Conservation (phyloP, 768 basidiomycete species). For the Pleurotus pulmonarius region DNA sequence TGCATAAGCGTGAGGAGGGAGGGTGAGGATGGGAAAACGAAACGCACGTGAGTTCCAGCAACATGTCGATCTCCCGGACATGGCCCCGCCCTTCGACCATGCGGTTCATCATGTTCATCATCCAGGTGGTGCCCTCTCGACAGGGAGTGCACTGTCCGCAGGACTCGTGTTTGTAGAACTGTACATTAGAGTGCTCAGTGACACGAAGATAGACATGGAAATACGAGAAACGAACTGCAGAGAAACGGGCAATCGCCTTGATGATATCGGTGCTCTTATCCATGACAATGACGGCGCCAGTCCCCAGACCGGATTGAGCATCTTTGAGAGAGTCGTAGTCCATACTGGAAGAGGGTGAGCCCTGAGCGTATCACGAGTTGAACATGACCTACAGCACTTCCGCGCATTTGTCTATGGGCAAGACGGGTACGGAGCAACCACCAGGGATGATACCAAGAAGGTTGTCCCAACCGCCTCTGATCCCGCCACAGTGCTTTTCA, state of each 20-base stretch:
- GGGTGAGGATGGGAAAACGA: constrained; percentile 4
- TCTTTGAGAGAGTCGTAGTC: constrained; percentile 98
- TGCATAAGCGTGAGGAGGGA: neutral
- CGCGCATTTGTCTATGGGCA: constrained; percentile 78
- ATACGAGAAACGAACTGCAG: constrained; percentile 44
- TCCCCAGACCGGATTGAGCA: constrained; percentile 93
- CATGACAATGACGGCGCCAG: constrained; percentile 99
- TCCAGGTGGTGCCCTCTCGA: constrained; percentile 95
- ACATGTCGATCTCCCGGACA: constrained; percentile 95
- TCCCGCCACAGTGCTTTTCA: constrained; percentile 96
- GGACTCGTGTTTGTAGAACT: constrained; percentile 99
- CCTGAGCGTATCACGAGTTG: neutral
- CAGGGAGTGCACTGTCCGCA: constrained; percentile 98
- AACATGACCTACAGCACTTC: constrained; percentile 74
- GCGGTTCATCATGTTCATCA: constrained; percentile 99
- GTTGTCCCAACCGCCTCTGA: constrained; percentile 95
- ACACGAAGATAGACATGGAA: neutral
- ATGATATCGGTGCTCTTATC: constrained; percentile 96
- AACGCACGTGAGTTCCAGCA: constrained; percentile 86
- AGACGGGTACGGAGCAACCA: constrained; percentile 89
- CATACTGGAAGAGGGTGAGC: constrained; percentile 53
- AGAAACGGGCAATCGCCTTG: constrained; percentile 90
- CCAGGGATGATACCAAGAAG: constrained; percentile 95
- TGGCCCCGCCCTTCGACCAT: constrained; percentile 91
- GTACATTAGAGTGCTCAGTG: constrained; percentile 5